Conservation (phyloP, 805 yeast genomes). For the Spathaspora boniae region DNA sequence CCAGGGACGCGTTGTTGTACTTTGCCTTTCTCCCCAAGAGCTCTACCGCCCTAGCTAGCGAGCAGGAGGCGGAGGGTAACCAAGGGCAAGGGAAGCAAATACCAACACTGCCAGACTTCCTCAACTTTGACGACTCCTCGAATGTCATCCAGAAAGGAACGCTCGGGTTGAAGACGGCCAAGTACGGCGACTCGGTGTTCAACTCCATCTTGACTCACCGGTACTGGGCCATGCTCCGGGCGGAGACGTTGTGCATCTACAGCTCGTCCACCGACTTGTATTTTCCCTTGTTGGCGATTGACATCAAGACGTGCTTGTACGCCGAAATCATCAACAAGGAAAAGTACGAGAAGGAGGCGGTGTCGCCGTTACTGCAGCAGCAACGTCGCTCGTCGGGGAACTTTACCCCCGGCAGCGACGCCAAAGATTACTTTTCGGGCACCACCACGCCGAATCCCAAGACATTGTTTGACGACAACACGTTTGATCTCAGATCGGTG, state of each 20-base stretch:
- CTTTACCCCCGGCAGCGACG: conserved; percentile 2
- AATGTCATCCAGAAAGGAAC: conserved; percentile 32
- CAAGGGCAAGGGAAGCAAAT: too few species aligned
- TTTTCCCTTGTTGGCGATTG: conserved; percentile 76
- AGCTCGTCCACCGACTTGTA: conserved; percentile 73
- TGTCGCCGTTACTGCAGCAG: not conserved
- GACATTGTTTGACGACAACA: conserved; percentile 4
- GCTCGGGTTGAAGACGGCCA: conserved; percentile 35
- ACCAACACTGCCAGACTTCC: too few species aligned
- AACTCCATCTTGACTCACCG: conserved; percentile 41
- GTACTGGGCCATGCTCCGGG: conserved; percentile 78
- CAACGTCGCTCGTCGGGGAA: conserved; percentile 2
- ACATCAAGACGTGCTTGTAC: conserved; percentile 57
- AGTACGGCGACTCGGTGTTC: conserved; percentile 36
- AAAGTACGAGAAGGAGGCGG: conserved; percentile 13
- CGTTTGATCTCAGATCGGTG: conserved; percentile 4
- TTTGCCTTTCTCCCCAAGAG: conserved; percentile 72
- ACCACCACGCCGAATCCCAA: conserved; percentile 8
- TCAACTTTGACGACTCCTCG: conserved; percentile 22
- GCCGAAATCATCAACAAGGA: conserved; percentile 49
- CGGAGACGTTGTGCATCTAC: conserved; percentile 66
- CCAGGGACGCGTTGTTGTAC: conserved; percentile 61
- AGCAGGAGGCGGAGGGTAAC: too few species aligned
- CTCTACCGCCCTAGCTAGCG: too few species aligned
- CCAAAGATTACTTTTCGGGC: not conserved